These are phyloP conservation scores for Apiosordaria backusii DNA, from an alignment of 495 filamentous ascomycete species.

Conservation along the genomic window DNA sequence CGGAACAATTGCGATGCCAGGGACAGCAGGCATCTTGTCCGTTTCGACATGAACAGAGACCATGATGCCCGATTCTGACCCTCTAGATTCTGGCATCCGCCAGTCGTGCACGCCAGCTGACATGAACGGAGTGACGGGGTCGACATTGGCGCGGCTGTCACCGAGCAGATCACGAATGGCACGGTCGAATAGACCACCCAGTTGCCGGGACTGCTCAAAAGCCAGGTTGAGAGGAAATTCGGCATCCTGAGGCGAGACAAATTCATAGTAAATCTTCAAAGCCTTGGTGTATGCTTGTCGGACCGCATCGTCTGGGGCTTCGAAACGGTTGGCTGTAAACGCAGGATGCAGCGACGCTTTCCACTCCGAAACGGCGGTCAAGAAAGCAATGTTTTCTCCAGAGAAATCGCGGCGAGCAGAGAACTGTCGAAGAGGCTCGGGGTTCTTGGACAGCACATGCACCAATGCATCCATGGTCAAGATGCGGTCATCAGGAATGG, in stretches of 20 bases:
- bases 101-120: constrained; percentile 11
- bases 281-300: constrained; percentile 49
- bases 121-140: constrained; percentile 25
- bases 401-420: constrained; percentile 62
- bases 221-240: constrained; percentile 63
- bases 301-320: constrained; percentile 25
- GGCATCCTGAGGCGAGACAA: constrained; percentile 52
- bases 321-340: constrained; percentile 11
- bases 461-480: constrained; percentile 59
- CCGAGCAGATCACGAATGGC: constrained; percentile 26
- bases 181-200: constrained; percentile 33
- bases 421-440: constrained; percentile 54
- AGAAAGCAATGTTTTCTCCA: constrained; percentile 66
- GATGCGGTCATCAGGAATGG: constrained; percentile 39
- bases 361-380: constrained; percentile 56
- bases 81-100: constrained; percentile 11
- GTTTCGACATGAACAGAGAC: neutral
- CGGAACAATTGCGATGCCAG: neutral
- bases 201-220: constrained; percentile 28
- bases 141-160: neutral
- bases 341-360: constrained; percentile 31
- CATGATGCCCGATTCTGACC: constrained; percentile 22
- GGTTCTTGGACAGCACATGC: constrained; percentile 52
- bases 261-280: constrained; percentile 55
- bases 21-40: neutral